Conservation (phyloP, 2,329 filamentous ascomycete genomes). For the Didymella keratinophila region DNA sequence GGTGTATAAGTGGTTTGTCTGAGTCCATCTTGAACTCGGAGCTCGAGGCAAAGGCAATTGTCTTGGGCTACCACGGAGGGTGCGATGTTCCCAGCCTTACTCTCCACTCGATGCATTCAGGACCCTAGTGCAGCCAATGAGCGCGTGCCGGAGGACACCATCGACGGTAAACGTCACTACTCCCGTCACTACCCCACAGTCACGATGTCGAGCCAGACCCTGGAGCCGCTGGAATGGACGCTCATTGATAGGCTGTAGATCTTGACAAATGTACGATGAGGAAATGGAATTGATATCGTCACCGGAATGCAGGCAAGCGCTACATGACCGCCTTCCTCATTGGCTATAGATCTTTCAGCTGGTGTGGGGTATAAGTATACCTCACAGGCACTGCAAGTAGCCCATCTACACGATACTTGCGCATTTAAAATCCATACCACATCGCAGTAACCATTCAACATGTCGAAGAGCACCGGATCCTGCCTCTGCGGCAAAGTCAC, state of each 20-base stretch:
- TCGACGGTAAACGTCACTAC: neutral
- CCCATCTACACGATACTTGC: no score
- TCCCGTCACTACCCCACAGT: constrained; percentile 3
- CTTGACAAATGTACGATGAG: constrained; percentile 14
- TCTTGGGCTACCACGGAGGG: neutral
- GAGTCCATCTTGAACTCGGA: neutral
- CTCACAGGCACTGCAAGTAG: no score
- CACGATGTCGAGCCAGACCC: neutral
- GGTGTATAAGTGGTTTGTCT: constrained; percentile 31
- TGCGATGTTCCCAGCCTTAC: neutral
- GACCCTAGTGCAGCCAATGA: neutral
- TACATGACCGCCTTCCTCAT: neutral
- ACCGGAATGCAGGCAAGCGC: neutral
- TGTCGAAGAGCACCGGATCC: constrained; percentile 18
- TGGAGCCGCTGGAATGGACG: neutral
- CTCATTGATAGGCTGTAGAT: constrained; percentile 3
- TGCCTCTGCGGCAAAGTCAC: constrained; percentile 20
- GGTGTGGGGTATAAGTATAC: neutral
- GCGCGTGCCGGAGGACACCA: neutral
- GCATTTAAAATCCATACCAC: no score
- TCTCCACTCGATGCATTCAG: neutral
- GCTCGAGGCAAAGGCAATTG: neutral
- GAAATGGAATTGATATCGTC: neutral
- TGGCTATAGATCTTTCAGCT: neutral
- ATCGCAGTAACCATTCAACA: neutral